Conservation (phyloP, 306 rosid species). For the Inga oerstediana region DNA sequence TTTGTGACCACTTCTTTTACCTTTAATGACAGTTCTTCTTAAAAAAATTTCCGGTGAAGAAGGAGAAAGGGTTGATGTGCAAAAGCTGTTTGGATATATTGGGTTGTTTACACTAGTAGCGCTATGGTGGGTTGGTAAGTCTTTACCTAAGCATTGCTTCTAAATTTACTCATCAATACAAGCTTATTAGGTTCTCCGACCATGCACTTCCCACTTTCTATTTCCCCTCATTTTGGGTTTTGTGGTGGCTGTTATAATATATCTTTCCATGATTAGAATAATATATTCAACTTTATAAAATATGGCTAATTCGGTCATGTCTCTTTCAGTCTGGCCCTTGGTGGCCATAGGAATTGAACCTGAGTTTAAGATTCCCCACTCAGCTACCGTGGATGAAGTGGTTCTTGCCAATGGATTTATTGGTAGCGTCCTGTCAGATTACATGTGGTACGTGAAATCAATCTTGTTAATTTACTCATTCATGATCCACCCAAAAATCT, state of each 20-base stretch:
- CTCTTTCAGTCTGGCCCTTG: conserved; percentile 83
- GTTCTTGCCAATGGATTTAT: conserved; percentile 91
- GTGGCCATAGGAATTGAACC: conserved; percentile 96
- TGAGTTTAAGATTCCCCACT: conserved; percentile 81
- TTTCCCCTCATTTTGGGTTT: neutral
- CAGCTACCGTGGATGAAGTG: conserved; percentile 78
- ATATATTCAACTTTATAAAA: neutral
- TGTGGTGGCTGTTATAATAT: neutral
- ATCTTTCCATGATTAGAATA: neutral
- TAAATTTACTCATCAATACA: conserved; percentile 14
- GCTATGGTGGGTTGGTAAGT: conserved; percentile 96
- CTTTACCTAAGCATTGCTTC: conserved; percentile 11
- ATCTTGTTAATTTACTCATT: conserved; percentile 16
- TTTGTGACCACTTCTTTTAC: conserved; percentile 17
- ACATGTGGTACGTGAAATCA: conserved; percentile 70
- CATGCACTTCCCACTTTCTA: neutral
- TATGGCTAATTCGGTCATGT: conserved; percentile 17
- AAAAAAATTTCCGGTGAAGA: conserved; percentile 87
- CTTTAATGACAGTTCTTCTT: conserved; percentile 69
- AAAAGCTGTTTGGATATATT: conserved; percentile 96
- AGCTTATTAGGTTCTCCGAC: conserved; percentile 2
- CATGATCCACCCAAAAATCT: conserved; percentile 14
- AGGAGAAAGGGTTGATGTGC: conserved; percentile 89
- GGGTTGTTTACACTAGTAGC: conserved; percentile 86
- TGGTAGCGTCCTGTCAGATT: conserved; percentile 97